A percentile compares a stretch with the other conserved stretches of the same genome.
Conservation (phyloP, 306 rosid species). For the Cucumis hystrix region DNA sequence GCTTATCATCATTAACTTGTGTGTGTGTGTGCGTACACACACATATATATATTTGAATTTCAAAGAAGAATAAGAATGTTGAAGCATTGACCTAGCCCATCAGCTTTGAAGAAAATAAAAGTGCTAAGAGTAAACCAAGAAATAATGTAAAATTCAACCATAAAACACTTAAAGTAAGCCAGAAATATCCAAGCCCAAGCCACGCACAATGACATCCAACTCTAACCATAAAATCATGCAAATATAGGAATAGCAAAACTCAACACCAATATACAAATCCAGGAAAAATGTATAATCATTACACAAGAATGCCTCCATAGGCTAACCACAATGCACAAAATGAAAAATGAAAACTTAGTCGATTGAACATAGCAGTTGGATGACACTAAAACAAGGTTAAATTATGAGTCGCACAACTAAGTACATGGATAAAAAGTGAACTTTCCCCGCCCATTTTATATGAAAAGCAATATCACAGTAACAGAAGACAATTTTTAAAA, state of each 20-base stretch:
- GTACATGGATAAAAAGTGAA: neutral
- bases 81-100: too few species aligned
- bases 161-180: neutral
- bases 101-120: neutral
- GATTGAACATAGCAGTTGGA: neutral
- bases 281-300: neutral
- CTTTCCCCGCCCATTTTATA: neutral
- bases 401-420: neutral
- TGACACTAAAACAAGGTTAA: neutral
- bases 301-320: neutral
- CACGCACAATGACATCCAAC: neutral
- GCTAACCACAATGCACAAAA: neutral
- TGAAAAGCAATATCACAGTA: neutral
- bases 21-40: too few species aligned
- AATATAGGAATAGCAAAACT: neutral
- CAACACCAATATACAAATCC: neutral
- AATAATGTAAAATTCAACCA: neutral
- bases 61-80: neutral
- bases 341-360: neutral
- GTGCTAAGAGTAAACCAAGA: neutral
- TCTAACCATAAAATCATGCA: neutral
- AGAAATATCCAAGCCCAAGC: neutral
- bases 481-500: neutral
- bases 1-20: too few species aligned
- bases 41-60: neutral